Base-by-base conservation (phyloP, 495 filamentous ascomycete species). In the Pseudotulostoma volvatum region DNA sequence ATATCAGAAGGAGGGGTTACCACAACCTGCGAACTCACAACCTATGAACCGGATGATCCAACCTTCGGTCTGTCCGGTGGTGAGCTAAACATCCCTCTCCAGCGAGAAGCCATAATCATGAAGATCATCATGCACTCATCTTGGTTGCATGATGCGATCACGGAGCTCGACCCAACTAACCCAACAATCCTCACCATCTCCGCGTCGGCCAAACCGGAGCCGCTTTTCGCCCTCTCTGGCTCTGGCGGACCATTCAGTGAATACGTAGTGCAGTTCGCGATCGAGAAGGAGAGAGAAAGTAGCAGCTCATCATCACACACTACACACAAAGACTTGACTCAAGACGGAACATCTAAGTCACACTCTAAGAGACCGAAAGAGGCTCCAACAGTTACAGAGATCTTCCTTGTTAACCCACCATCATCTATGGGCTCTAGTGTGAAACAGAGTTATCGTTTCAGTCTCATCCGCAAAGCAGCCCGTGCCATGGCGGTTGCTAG, bases 51-150 rank as follows among this genome's bases (percentile, higher is more conserved):
- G 18, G 64, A 64, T 18, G 65, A 65, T 11, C 40, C 40, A 23
- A 31, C 40, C 1, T 42, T 42, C 32, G 40, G 40, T 1, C 31
- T 34, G 30, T 13, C 23, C 20, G 40, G 21, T 31, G 69, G 69
- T 23, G 56, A 66, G 42, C 53, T 70, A 14, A 82, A 90, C 37
- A 93, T 96, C 23, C 88, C 87, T 7, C 76, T 94, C 21, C 73
- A 82, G 49, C 73, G 81, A 28, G 74, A 87, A 31, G 68, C 74
- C 28, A 67, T 94, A 3, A 69, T 76, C 28, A 81, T 90, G 63
- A 97, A 97, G 48, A 83, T 94, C 38, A 96, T 97, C 56, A 94
- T 92, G 77, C 78, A 81, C 39, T 73, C 81, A 21, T 70, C 71
- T 38, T 86, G 76, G 73, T 68, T 95, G 9, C 70, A 84, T 37